Evolutionary conservation across 306 rosid species (phyloP).

Genomic region (Leucaena leucocephala): DNA sequence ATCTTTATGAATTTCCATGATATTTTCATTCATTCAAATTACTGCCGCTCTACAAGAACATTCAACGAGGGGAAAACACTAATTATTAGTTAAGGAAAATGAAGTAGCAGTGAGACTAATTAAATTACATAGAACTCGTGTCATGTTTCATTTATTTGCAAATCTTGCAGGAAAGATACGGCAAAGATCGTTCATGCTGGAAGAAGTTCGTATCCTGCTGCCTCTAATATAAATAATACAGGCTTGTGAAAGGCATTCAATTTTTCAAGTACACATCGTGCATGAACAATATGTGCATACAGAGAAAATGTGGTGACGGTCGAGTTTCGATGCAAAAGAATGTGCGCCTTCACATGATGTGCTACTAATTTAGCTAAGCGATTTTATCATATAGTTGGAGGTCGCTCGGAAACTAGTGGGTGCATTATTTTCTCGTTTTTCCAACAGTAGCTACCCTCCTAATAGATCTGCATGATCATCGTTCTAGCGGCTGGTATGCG

Average conservation of each 20-base stretch:
- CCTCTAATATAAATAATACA: slow-evolving; percentile 32
- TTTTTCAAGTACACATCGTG: background rate
- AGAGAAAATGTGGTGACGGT: background rate
- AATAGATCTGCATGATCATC: slow-evolving; percentile 8
- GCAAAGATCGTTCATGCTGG: slow-evolving; percentile 45
- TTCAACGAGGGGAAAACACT: no score
- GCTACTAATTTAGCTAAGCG: background rate
- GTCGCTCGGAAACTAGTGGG: background rate
- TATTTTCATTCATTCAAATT: no score
- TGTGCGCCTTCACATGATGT: background rate
- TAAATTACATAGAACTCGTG: slow-evolving; percentile 5
- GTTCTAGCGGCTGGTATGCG: background rate
- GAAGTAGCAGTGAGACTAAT: background rate
- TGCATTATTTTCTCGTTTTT: background rate
- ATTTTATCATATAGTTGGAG: background rate
- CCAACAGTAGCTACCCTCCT: background rate
- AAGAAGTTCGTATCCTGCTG: slow-evolving; percentile 47
- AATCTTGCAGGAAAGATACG: slow-evolving; percentile 41
- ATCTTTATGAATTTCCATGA: background rate
- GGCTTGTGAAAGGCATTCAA: background rate
- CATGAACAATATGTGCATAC: background rate
- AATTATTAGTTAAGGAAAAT: background rate
- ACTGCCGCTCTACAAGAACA: no score
- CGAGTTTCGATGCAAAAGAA: background rate
- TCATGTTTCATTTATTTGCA: background rate